Evolutionary conservation across 805 yeast species (phyloP).

Genomic region (Candida sithepensis): DNA sequence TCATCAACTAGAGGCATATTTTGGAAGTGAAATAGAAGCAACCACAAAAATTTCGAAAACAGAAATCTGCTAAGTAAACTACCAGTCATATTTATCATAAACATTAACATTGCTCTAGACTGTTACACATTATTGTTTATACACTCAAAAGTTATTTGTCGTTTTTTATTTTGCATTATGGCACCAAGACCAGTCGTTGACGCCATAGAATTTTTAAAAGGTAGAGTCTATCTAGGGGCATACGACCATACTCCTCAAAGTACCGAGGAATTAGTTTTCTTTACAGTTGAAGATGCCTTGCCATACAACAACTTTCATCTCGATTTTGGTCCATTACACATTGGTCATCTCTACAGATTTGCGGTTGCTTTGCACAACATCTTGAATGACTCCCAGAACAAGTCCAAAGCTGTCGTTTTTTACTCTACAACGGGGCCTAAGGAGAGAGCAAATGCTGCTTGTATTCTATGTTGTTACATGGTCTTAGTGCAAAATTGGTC

Average conservation of each 20-base stretch:
- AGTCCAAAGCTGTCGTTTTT: conserved; percentile 85
- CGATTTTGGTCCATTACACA: conserved; percentile 94
- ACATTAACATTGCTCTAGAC: neutral
- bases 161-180: conserved; percentile 13
- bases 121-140: neutral
- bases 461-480: conserved; percentile 92
- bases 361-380: conserved; percentile 93
- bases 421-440: conserved; percentile 81
- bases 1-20: too few species aligned
- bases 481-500: conserved; percentile 95
- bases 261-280: conserved; percentile 71
- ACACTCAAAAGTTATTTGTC: neutral
- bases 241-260: conserved; percentile 77
- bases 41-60: neutral
- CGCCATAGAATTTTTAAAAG: conserved; percentile 39
- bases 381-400: conserved; percentile 78
- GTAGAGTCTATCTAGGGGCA: conserved; percentile 85
- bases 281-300: conserved; percentile 88
- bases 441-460: conserved; percentile 89
- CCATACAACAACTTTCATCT: conserved; percentile 94
- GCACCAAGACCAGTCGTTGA: conserved; percentile 24
- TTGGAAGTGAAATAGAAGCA: neutral
- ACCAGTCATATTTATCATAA: neutral
- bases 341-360: conserved; percentile 89
- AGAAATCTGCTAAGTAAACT: neutral